Base-by-base conservation (phyloP, 75 land plant genomes). In the Larix kaempferi region DNA sequence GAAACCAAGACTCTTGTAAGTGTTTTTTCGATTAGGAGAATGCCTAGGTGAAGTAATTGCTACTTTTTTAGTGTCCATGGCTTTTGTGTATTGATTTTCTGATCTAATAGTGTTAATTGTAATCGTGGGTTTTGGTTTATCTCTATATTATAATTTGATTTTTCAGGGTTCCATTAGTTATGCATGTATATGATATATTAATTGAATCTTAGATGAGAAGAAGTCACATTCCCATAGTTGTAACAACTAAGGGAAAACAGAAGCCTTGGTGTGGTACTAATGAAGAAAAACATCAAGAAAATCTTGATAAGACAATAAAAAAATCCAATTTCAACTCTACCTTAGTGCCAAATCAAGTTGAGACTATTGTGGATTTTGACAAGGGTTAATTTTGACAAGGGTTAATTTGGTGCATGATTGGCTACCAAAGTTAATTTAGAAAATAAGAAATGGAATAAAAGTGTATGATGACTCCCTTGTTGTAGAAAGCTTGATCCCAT, bases 191-290 rank as follows among this genome's bases (percentile, higher is more conserved):
- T 82, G 98, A 95, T 76, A 95, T 98, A 23, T 82, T 98, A 56
- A 98, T 95, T 80, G 99, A 95, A 75, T 98, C 95, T 72, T 98
- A 98, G 80, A 95, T 95, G 81, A 98, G 98, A 62, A 87, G 90
- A 82, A 98, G 98, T 75, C 99, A 97, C 79, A 98, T 98, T 98
- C 96, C 98, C 13, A 96, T 96, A 71, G 98, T 98, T 25, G 94
- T 95, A 60, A 91, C 86, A 78, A 72, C 83, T 29, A 92, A 83
- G 85, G 52, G 55, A 81, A 82, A 74, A 56, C 41, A 80, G 41
- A 83, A 79, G 33, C 67, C 79, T 71, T 59, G 33, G n/a, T 57
- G 37, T 52, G 21, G 17, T 14, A 33, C 26, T 73, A 80, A 77
- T 39, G 82, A 56, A 35, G 78, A 80, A 29, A 86, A 81, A 75